A percentile compares a stretch with the other conserved stretches of the same genome.
Evolutionary conservation across 1,139 yeast species (phyloP).

Genomic region (Sugiyamaella paludigena): DNA sequence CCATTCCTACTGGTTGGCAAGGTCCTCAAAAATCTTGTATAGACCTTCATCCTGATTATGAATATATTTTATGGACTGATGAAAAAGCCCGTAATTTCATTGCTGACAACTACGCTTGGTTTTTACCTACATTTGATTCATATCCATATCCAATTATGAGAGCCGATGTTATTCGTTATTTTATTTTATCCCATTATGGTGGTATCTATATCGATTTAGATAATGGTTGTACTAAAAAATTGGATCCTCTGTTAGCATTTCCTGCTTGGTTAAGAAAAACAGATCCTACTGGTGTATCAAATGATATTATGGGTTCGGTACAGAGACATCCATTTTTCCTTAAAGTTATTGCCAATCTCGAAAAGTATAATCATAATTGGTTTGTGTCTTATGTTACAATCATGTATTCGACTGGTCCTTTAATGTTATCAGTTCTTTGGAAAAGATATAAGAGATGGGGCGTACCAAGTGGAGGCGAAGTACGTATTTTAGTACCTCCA

Average conservation of each 20-base stretch:
- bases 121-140: conserved; percentile 68
- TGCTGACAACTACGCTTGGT: conserved; percentile 79
- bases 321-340: conserved; percentile 83
- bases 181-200: conserved; percentile 76
- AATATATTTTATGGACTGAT: conserved; percentile 85
- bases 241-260: conserved; percentile 75
- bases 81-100: conserved; percentile 76
- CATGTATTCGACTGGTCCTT: conserved; percentile 91
- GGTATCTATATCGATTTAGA: conserved; percentile 89
- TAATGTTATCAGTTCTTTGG: conserved; percentile 81
- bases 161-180: conserved; percentile 90
- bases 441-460: conserved; percentile 76
- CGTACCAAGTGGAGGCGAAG: conserved; percentile 20
- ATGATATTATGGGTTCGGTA: conserved; percentile 87
- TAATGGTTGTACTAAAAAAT: conserved; percentile 72
- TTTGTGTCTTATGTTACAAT: conserved; percentile 78
- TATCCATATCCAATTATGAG: conserved; percentile 81
- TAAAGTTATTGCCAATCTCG: conserved; percentile 61
- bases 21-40: conserved; percentile 73
- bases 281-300: conserved; percentile 83
- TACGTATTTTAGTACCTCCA: conserved; percentile 71
- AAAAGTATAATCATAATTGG: conserved; percentile 45
- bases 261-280: conserved; percentile 88
- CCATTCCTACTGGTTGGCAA: conserved; percentile 77
- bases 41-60: conserved; percentile 78